Conservation (phyloP, 1,284 basidiomycete genomes). For the Rhodotorula mucilaginosa region DNA sequence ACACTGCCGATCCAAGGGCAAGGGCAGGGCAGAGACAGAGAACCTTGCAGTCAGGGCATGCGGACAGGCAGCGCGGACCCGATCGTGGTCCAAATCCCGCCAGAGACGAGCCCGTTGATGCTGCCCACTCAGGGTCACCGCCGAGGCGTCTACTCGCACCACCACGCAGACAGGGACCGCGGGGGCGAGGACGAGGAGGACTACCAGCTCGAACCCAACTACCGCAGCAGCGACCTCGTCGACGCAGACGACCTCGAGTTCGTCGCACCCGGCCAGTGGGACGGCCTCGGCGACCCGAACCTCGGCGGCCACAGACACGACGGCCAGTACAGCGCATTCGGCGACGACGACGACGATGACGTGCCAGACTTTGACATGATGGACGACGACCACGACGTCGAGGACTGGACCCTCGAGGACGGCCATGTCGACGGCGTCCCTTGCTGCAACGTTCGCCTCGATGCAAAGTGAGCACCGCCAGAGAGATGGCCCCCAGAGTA, state of each 20-base stretch:
- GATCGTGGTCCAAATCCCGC: constrained; percentile 32
- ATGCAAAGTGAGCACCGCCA: constrained; percentile 38
- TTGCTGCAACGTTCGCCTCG: constrained; percentile 31
- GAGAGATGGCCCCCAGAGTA: background rate
- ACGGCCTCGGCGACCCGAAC: background rate
- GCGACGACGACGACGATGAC: constrained; percentile 10
- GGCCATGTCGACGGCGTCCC: constrained; percentile 43
- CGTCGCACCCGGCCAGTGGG: constrained; percentile 31
- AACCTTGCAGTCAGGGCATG: background rate
- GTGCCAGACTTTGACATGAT: constrained; percentile 5
- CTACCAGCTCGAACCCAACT: constrained; percentile 12
- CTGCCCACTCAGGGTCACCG: background rate
- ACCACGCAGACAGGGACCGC: background rate
- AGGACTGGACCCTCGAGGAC: constrained; percentile 40
- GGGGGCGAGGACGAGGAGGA: background rate
- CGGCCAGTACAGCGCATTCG: constrained; percentile 7
- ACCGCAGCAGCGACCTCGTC: constrained; percentile 30
- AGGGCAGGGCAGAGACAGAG: too few relatives aligned
- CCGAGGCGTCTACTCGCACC: background rate
- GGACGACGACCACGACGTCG: constrained; percentile 31
- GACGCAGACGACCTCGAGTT: constrained; percentile 32
- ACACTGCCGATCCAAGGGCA: too few relatives aligned
- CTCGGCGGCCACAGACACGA: constrained; percentile 3
- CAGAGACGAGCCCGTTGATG: constrained; percentile 21
- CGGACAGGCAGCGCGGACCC: background rate